Conservation (phyloP, 2,329 filamentous ascomycete species). For the Arachnopeziza araneosa region DNA sequence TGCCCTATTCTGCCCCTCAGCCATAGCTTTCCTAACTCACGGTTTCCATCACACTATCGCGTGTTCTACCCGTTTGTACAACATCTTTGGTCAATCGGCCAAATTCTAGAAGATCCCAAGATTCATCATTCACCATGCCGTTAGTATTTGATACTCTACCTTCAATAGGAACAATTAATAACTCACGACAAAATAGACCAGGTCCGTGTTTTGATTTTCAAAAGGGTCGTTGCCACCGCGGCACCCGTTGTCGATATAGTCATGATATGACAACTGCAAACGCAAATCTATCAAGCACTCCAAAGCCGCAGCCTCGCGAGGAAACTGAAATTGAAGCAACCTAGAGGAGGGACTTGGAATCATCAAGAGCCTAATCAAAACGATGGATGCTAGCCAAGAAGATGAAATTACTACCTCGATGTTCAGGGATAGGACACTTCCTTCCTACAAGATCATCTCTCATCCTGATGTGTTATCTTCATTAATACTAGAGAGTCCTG, state of each 20-base stretch:
- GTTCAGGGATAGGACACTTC: slow-evolving; percentile 30
- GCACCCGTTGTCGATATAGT: slow-evolving; percentile 17
- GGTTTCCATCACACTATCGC: not conserved
- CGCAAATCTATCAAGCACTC: slow-evolving; percentile 10
- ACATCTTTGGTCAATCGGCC: not conserved
- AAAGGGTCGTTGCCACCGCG: slow-evolving; percentile 17
- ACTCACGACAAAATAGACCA: slow-evolving; percentile 13
- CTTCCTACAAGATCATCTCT: slow-evolving; percentile 37
- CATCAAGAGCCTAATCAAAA: slow-evolving; percentile 18
- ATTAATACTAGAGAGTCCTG: slow-evolving; percentile 35
- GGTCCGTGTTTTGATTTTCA: slow-evolving; percentile 17
- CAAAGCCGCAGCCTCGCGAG: slow-evolving; percentile 12
- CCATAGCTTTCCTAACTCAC: not conserved
- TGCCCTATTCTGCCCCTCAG: not conserved
- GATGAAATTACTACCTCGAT: slow-evolving; percentile 18
- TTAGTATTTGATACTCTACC: not conserved
- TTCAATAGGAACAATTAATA: not conserved
- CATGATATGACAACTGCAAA: slow-evolving; percentile 12
- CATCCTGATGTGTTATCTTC: slow-evolving; percentile 37
- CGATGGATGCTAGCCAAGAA: slow-evolving; percentile 13
- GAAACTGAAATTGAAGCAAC: slow-evolving; percentile 18
- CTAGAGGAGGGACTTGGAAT: slow-evolving; percentile 21
- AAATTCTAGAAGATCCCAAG: not conserved
- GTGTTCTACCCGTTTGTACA: not conserved
- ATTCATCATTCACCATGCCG: not conserved